Evolutionary conservation across 2,329 filamentous ascomycete species (phyloP).

Genomic region (Aspergillus ruber): DNA sequence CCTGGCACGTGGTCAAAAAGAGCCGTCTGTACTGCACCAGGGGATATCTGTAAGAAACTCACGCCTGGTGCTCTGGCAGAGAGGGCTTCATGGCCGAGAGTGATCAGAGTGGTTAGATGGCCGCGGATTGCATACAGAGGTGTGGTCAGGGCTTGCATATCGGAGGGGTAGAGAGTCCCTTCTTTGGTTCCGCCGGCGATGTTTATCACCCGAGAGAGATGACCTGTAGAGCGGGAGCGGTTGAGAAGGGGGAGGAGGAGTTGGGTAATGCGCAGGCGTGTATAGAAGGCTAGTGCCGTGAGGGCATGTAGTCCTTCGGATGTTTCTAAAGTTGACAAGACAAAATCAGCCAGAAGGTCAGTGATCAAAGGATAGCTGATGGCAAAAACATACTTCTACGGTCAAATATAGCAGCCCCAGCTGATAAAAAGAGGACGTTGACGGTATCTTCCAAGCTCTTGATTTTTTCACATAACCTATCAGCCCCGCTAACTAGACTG

Average conservation of each 20-base stretch:
- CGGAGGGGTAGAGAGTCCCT: conserved; percentile 40
- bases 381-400: conserved; percentile 12
- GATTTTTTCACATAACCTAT: conserved; percentile 47
- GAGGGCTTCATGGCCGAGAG: conserved; percentile 42
- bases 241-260: conserved; percentile 54
- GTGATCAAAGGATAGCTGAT: neutral
- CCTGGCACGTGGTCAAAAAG: conserved; percentile 19
- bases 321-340: conserved; percentile 44
- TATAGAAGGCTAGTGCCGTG: conserved; percentile 50
- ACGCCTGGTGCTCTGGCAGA: conserved; percentile 42
- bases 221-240: conserved; percentile 36
- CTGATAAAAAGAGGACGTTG: conserved; percentile 51
- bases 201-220: conserved; percentile 49
- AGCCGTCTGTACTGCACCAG: conserved; percentile 43
- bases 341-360: neutral
- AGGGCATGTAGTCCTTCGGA: conserved; percentile 51
- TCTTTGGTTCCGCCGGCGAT: conserved; percentile 52
- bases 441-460: conserved; percentile 45
- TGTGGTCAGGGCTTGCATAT: conserved; percentile 40
- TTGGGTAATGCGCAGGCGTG: conserved; percentile 50
- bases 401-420: conserved; percentile 36
- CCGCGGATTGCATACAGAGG: conserved; percentile 36
- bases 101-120: conserved; percentile 43
- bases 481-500: conserved; percentile 43
- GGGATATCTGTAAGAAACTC: conserved; percentile 45